phyloP scores from a whole-genome alignment of 202 grass and related monocot species.

The Setaria viridis region DNA sequence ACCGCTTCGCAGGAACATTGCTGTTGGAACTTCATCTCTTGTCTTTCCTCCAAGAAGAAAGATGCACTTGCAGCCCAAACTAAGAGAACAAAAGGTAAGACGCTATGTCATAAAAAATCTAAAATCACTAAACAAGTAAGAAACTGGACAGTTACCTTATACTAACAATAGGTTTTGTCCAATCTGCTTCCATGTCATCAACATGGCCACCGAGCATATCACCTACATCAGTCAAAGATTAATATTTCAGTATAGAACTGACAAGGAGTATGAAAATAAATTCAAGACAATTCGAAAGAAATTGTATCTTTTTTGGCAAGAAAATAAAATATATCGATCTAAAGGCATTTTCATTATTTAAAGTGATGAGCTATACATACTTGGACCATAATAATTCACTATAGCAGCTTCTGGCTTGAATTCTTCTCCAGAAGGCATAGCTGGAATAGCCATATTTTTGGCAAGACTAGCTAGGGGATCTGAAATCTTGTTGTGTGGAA shows the following conservation, averaged over 20 bases:
- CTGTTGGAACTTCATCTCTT: constrained; percentile 75
- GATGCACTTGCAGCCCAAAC: constrained; percentile 91
- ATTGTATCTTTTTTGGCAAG: no score
- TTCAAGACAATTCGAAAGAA: background rate
- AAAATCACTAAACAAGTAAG: background rate
- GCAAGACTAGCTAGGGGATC: constrained; percentile 63
- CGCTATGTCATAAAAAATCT: background rate
- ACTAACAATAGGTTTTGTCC: constrained; percentile 95
- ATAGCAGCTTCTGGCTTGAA: constrained; percentile 88
- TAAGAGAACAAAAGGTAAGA: constrained; percentile 35
- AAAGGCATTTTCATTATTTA: background rate
- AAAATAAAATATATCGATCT: background rate
- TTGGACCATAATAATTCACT: constrained; percentile 97
- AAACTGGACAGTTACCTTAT: constrained; percentile 61
- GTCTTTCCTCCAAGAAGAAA: constrained; percentile 90
- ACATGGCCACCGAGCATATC: constrained; percentile 95
- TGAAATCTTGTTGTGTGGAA: constrained; percentile 84
- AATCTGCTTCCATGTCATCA: constrained; percentile 99
- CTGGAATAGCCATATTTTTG: constrained; percentile 78
- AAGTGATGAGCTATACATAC: constrained; percentile 58
- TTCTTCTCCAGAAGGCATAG: constrained; percentile 69
- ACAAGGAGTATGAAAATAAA: background rate
- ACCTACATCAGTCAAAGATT: constrained; percentile 52
- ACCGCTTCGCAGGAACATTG: constrained; percentile 83
- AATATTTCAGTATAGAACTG: constrained; percentile 16